Percentiles rank a stretch among this genome's conserved stretches.
Evolutionary conservation across 2,329 filamentous ascomycete genomes (phyloP).

Genomic region (Diaporthe caulivora): DNA sequence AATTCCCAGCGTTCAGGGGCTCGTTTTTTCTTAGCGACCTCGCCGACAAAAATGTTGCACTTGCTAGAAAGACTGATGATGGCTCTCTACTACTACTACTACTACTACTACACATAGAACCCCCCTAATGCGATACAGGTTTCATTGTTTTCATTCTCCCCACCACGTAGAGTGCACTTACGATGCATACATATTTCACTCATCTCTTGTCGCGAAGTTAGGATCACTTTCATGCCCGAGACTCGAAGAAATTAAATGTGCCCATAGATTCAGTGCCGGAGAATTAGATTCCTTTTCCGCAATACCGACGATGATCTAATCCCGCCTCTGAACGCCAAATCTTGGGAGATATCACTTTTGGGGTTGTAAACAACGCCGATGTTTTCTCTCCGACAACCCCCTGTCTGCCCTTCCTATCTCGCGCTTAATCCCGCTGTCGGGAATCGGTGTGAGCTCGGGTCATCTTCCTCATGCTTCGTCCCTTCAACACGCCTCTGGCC

Average conservation of each 20-base stretch:
- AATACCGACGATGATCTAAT: conserved; percentile 37
- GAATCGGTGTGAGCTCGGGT: conserved; percentile 4
- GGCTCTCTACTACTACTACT: conserved; percentile 35
- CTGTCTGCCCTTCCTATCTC: not conserved
- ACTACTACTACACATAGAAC: conserved; percentile 33
- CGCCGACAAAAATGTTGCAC: conserved; percentile 33
- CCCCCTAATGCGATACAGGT: conserved; percentile 38
- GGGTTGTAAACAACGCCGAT: conserved; percentile 29
- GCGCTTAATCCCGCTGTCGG: not conserved
- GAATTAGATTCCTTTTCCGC: conserved; percentile 37
- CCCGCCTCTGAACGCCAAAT: conserved; percentile 36
- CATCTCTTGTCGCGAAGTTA: not conserved
- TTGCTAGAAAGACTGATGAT: conserved; percentile 39
- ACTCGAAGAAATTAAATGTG: not conserved
- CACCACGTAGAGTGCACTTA: not conserved
- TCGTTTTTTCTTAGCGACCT: conserved; percentile 25
- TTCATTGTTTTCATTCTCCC: conserved; percentile 6
- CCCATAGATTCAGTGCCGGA: conserved; percentile 33
- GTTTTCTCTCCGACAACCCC: conserved; percentile 26
- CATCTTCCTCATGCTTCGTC: conserved; percentile 15
- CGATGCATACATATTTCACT: not conserved
- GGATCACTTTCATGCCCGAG: not conserved
- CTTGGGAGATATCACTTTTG: conserved; percentile 38
- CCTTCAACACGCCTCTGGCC: not conserved
- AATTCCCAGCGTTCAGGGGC: conserved; percentile 36